Evolutionary conservation across 352 stramenopile genomes (phyloP).

Genomic region (Albugo laibachii): DNA sequence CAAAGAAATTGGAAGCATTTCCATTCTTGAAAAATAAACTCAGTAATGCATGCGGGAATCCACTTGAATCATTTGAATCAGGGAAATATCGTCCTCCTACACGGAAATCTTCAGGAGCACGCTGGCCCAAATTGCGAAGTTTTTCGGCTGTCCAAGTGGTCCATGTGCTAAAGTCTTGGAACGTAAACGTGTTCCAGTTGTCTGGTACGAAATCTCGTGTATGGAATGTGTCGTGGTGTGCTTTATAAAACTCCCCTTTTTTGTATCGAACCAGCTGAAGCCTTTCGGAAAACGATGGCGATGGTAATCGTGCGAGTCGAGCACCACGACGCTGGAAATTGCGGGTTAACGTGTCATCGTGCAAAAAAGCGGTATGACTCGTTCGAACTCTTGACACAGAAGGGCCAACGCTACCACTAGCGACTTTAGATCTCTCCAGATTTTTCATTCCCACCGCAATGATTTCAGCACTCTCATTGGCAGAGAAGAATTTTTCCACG

Average conservation of each 20-base stretch:
- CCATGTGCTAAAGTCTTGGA: constrained; percentile 51
- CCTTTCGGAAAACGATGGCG: constrained; percentile 37
- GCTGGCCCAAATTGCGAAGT: constrained; percentile 18
- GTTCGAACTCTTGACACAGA: constrained; percentile 44
- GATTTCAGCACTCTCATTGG: constrained; percentile 30
- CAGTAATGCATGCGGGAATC: constrained; percentile 43
- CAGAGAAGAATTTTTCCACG: constrained; percentile 42
- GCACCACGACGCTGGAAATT: constrained; percentile 49
- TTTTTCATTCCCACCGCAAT: constrained; percentile 24
- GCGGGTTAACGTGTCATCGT: constrained; percentile 38
- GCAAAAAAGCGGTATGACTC: constrained; percentile 64
- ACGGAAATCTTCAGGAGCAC: constrained; percentile 32
- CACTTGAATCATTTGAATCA: constrained; percentile 19
- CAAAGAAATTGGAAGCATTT: constrained; percentile 34
- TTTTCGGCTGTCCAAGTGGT: constrained; percentile 31
- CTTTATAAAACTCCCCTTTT: constrained; percentile 61
- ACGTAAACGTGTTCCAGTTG: constrained; percentile 11
- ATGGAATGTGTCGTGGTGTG: constrained; percentile 70
- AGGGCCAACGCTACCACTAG: constrained; percentile 34
- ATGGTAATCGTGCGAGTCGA: constrained; percentile 38
- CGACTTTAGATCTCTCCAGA: constrained; percentile 49
- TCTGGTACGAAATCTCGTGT: constrained; percentile 50
- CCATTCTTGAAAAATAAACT: constrained; percentile 32
- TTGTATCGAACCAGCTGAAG: constrained; percentile 63
- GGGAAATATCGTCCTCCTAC: constrained; percentile 39